A percentile compares a stretch with the other conserved stretches of the same genome.
Evolutionary conservation across 1,284 basidiomycete genomes (phyloP).

Genomic region (Rhizoctonia solani): DNA sequence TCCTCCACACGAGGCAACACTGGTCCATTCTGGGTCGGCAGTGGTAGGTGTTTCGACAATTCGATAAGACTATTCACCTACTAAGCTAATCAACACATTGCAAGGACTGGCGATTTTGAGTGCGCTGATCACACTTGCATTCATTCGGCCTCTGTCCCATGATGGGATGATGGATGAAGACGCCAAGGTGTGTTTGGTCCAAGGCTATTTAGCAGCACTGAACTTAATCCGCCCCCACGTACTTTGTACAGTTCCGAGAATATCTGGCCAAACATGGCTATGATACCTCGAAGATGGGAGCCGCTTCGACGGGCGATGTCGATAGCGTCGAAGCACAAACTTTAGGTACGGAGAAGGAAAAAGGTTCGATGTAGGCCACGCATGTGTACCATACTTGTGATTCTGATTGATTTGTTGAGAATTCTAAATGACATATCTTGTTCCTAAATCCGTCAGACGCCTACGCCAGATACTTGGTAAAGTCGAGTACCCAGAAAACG

Average conservation of each 20-base stretch:
- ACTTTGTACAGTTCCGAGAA: conserved; percentile 64
- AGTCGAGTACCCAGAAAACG: too few species aligned
- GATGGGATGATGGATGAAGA: conserved; percentile 86
- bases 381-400: background rate
- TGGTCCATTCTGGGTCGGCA: conserved; percentile 81
- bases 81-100: conserved; percentile 44
- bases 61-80: background rate
- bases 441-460: background rate
- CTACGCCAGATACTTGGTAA: background rate
- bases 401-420: background rate
- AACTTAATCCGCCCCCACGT: background rate
- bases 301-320: conserved; percentile 21
- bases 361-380: background rate
- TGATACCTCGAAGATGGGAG: conserved; percentile 72
- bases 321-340: conserved; percentile 35
- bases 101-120: conserved; percentile 74
- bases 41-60: conserved; percentile 50
- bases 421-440: background rate
- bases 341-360: conserved; percentile 2
- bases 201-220: conserved; percentile 22
- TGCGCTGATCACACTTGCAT: conserved; percentile 71
- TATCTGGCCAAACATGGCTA: conserved; percentile 78
- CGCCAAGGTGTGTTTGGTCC: conserved; percentile 51
- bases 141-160: conserved; percentile 72
- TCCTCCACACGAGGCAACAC: conserved; percentile 62